These are phyloP conservation scores for Suillus americanus DNA, from an alignment of 768 basidiomycete genomes.

Conservation along the genomic window DNA sequence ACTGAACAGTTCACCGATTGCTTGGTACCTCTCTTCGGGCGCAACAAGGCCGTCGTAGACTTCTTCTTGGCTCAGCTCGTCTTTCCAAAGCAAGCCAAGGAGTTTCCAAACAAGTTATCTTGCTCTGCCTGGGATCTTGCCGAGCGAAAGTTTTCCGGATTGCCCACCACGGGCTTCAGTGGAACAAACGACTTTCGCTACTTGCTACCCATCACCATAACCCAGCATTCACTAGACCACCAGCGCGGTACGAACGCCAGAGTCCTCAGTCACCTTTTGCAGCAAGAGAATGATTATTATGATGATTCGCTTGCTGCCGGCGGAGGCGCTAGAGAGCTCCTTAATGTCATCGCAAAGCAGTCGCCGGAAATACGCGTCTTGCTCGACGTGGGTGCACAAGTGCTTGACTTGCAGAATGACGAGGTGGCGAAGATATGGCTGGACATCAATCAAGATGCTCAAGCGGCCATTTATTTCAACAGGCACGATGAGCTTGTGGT, in stretches of 20 bases:
- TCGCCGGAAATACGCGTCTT: constrained; percentile 41
- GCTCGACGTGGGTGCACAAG: constrained; percentile 55
- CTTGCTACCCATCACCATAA: constrained; percentile 18
- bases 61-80: constrained; percentile 48
- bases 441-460: constrained; percentile 18
- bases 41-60: constrained; percentile 40
- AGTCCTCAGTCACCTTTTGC: constrained; percentile 27
- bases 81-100: constrained; percentile 50
- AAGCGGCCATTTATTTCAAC: constrained; percentile 45
- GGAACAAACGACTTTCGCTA: constrained; percentile 54
- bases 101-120: constrained; percentile 46
- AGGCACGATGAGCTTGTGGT: constrained; percentile 35
- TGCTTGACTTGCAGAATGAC: constrained; percentile 46
- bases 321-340: constrained; percentile 21
- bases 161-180: constrained; percentile 50
- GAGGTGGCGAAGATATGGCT: constrained; percentile 32
- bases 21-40: constrained; percentile 36
- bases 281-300: constrained; percentile 41
- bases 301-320: constrained; percentile 16
- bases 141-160: constrained; percentile 26
- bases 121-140: constrained; percentile 57
- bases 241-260: constrained; percentile 45
- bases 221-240: constrained; percentile 31
- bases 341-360: constrained; percentile 32
- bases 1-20: constrained; percentile 24